Conservation (phyloP, 192 early-diverging fungal genomes). For the Podochytrium sp. region DNA sequence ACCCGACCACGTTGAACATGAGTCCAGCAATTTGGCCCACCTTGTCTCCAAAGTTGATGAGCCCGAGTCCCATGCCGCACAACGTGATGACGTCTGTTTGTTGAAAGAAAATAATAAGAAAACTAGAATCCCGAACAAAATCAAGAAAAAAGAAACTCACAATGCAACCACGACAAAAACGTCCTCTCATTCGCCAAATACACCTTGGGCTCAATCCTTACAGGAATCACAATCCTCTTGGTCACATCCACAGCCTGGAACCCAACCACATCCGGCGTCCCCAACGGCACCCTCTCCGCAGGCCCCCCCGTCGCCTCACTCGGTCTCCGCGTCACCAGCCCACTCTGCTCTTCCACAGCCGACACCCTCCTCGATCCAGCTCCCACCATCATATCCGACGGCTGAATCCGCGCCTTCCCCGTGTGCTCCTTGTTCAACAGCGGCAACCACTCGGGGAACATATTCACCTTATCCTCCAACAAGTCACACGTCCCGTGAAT, state of each 20-base stretch:
- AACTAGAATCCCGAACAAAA: not conserved
- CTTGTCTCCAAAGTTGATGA: slow-evolving; percentile 77
- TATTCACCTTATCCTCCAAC: slow-evolving; percentile 66
- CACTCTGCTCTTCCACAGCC: not conserved
- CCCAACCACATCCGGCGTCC: slow-evolving; percentile 24
- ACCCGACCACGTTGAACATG: slow-evolving; percentile 69
- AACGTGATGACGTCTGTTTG: slow-evolving; percentile 62
- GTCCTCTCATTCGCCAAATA: slow-evolving; percentile 89
- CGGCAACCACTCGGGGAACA: slow-evolving; percentile 94
- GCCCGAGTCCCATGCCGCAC: slow-evolving; percentile 67
- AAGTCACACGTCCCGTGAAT: slow-evolving; percentile 92
- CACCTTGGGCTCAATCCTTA: slow-evolving; percentile 83
- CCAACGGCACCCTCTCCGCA: slow-evolving; percentile 20
- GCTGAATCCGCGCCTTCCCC: slow-evolving; percentile 12
- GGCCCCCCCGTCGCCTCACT: not conserved
- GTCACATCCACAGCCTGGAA: slow-evolving; percentile 32
- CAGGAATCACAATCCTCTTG: slow-evolving; percentile 51
- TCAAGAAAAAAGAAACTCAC: slow-evolving; percentile 38
- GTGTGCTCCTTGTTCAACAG: slow-evolving; percentile 74
- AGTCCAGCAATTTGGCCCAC: slow-evolving; percentile 72
- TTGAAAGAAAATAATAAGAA: slow-evolving; percentile 12
- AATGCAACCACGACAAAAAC: slow-evolving; percentile 82
- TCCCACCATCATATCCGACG: slow-evolving; percentile 30
- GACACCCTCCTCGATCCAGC: not conserved
- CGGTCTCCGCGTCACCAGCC: slow-evolving; percentile 4